These are phyloP conservation scores for Pseudogymnoascus sp. DNA, from an alignment of 2,329 filamentous ascomycete species.

Conservation along the genomic window DNA sequence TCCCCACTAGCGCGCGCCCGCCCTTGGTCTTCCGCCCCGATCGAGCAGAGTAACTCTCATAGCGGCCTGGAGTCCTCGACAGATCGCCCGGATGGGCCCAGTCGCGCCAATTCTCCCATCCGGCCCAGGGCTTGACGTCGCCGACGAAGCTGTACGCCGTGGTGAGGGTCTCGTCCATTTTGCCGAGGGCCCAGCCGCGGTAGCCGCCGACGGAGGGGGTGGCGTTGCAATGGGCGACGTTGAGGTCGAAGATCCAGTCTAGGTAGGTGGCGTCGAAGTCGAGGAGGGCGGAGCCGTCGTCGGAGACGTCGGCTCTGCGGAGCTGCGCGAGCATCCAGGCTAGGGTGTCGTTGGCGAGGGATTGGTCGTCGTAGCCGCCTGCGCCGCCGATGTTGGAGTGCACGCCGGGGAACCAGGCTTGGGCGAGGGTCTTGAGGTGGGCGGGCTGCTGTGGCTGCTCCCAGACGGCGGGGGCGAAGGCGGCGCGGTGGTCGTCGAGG, in stretches of 20 bases:
- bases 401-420: constrained; percentile 40
- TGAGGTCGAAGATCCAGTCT: constrained; percentile 22
- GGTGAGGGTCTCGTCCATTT: constrained; percentile 25
- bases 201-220: constrained; percentile 12
- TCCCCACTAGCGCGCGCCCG: constrained; percentile 25
- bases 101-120: background rate
- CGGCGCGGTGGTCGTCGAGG: constrained; percentile 38
- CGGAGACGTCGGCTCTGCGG: constrained; percentile 11
- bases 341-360: constrained; percentile 39
- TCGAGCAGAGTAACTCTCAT: constrained; percentile 28
- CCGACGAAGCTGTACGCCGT: constrained; percentile 19
- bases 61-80: constrained; percentile 27
- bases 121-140: constrained; percentile 12
- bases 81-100: constrained; percentile 12
- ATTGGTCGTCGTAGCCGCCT: constrained; percentile 38
- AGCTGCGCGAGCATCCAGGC: constrained; percentile 41
- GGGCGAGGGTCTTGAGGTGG: constrained; percentile 30
- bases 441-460: constrained; percentile 20
- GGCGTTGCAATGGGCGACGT: constrained; percentile 17
- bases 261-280: constrained; percentile 29
- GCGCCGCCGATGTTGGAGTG: constrained; percentile 40
- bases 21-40: constrained; percentile 28
- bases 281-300: constrained; percentile 25
- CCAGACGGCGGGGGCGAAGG: constrained; percentile 35
- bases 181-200: constrained; percentile 27